A percentile compares a stretch with the other conserved stretches of the same genome.
Conservation (phyloP, 2,329 filamentous ascomycete species). For the Aspergillus ibericus region DNA sequence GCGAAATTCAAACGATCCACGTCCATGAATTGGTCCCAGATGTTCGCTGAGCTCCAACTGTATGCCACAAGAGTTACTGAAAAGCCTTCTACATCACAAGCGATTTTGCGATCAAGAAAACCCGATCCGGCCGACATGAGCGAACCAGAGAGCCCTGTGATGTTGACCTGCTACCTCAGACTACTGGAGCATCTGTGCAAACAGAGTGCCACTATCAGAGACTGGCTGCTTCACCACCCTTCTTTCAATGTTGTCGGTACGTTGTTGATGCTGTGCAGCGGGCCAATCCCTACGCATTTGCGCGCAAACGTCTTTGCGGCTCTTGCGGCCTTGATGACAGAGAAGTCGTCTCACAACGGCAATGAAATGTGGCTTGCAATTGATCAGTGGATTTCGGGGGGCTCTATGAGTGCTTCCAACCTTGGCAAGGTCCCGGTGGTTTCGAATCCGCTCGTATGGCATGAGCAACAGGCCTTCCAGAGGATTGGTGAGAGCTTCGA, state of each 20-base stretch:
- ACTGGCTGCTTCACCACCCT: constrained; percentile 69
- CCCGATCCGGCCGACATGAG: constrained; percentile 68
- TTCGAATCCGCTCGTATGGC: constrained; percentile 42
- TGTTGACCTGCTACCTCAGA: constrained; percentile 91
- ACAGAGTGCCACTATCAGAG: constrained; percentile 70
- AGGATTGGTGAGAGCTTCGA: constrained; percentile 78
- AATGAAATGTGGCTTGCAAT: constrained; percentile 76
- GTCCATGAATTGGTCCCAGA: constrained; percentile 88
- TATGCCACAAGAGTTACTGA: constrained; percentile 79
- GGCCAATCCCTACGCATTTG: constrained; percentile 72
- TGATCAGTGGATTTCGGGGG: constrained; percentile 74
- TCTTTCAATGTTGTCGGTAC: constrained; percentile 70
- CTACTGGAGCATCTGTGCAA: constrained; percentile 79
- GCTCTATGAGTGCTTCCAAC: constrained; percentile 36
- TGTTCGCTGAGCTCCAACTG: constrained; percentile 84
- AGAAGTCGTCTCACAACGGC: constrained; percentile 68
- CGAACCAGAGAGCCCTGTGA: constrained; percentile 91
- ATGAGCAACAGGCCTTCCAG: constrained; percentile 65
- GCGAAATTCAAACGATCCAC: constrained; percentile 79
- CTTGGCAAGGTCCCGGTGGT: constrained; percentile 49
- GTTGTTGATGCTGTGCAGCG: constrained; percentile 76
- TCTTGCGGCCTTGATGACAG: constrained; percentile 70
- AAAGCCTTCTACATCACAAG: constrained; percentile 60
- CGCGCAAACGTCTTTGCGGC: constrained; percentile 82
- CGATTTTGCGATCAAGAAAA: constrained; percentile 61